Evolutionary conservation across 805 yeast genomes (phyloP).

Genomic region (Cyberlindnera xylosilytica): DNA sequence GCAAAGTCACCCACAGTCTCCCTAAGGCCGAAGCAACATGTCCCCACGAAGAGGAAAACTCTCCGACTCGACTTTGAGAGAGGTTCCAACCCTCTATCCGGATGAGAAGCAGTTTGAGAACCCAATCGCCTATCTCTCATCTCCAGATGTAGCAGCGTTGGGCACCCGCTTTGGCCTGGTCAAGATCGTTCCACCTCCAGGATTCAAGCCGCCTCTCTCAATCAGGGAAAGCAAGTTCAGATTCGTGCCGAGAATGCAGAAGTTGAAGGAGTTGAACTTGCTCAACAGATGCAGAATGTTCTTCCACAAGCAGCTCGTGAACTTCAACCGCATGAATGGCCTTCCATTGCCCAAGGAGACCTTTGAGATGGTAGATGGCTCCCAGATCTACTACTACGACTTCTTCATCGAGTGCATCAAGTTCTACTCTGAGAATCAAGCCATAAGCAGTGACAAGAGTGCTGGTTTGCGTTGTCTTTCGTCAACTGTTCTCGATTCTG

Average conservation of each 20-base stretch:
- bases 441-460: no score
- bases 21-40: neutral
- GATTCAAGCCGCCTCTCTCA: slow-evolving; percentile 50
- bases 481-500: slow-evolving; percentile 12
- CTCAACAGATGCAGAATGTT: slow-evolving; percentile 59
- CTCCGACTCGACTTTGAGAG: slow-evolving; percentile 7
- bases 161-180: slow-evolving; percentile 72
- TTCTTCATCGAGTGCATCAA: slow-evolving; percentile 35
- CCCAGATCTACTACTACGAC: slow-evolving; percentile 35
- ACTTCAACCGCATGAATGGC: slow-evolving; percentile 48
- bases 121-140: slow-evolving; percentile 65
- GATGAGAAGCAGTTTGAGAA: slow-evolving; percentile 53
- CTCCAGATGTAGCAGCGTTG: slow-evolving; percentile 35
- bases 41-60: neutral
- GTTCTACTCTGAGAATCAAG: slow-evolving; percentile 13
- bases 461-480: slow-evolving; percentile 12
- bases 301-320: slow-evolving; percentile 58
- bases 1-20: neutral
- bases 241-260: slow-evolving; percentile 70
- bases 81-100: slow-evolving; percentile 55
- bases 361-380: slow-evolving; percentile 11
- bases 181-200: slow-evolving; percentile 62
- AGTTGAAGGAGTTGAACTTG: slow-evolving; percentile 59
- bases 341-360: slow-evolving; percentile 11
- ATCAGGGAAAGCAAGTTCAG: slow-evolving; percentile 50